Evolutionary conservation across 2,329 filamentous ascomycete species (phyloP).

Genomic region (Fonsecaea monophora): DNA sequence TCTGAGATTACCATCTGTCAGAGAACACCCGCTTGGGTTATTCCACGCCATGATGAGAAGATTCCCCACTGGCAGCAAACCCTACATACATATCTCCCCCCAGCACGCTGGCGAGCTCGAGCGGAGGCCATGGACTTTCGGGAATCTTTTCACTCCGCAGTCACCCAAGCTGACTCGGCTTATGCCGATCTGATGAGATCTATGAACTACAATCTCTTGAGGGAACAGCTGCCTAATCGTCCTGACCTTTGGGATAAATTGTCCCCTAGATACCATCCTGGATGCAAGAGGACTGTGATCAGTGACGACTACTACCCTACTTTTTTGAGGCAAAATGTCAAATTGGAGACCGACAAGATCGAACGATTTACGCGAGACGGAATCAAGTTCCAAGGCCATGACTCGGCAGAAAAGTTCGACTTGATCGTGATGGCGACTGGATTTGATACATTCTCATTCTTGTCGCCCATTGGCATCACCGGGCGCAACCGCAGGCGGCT

Average conservation of each 20-base stretch:
- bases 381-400: constrained; percentile 54
- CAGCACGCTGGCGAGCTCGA: constrained; percentile 58
- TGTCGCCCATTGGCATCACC: constrained; percentile 62
- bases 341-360: constrained; percentile 60
- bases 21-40: constrained; percentile 65
- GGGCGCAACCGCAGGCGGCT: constrained; percentile 55
- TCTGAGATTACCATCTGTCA: constrained; percentile 62
- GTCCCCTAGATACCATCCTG: constrained; percentile 60
- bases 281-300: constrained; percentile 54
- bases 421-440: constrained; percentile 66
- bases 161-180: constrained; percentile 48
- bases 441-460: constrained; percentile 65
- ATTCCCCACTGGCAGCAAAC: constrained; percentile 52
- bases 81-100: constrained; percentile 59
- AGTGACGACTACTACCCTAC: constrained; percentile 64
- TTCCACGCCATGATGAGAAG: constrained; percentile 59
- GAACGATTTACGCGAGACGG: constrained; percentile 54
- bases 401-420: constrained; percentile 57
- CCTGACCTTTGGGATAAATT: constrained; percentile 61
- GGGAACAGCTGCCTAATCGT: constrained; percentile 55
- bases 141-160: constrained; percentile 56
- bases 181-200: constrained; percentile 52
- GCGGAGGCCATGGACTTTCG: constrained; percentile 46
- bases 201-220: constrained; percentile 49
- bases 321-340: constrained; percentile 55